Percentiles rank a stretch among this genome's conserved stretches.
Conservation (phyloP, 1,284 basidiomycete genomes). For the Erythrobasidium hasegawianum region DNA sequence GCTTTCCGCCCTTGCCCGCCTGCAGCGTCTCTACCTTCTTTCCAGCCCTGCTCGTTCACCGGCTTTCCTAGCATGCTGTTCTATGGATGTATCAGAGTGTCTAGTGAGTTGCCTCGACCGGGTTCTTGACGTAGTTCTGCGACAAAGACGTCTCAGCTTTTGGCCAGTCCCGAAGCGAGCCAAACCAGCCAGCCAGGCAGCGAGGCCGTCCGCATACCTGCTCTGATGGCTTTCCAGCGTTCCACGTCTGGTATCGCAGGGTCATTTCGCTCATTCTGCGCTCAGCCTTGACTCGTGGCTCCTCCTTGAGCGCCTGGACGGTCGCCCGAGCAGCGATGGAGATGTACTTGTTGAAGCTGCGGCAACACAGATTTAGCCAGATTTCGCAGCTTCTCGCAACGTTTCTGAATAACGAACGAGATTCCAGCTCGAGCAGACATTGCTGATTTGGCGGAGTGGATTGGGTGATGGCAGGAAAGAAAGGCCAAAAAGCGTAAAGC, state of each 20-base stretch:
- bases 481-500: neutral
- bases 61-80: too few relatives aligned
- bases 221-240: conserved; percentile 31
- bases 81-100: too few relatives aligned
- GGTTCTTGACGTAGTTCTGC: conserved; percentile 33
- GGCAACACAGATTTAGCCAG: conserved; percentile 2
- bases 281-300: conserved; percentile 50
- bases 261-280: conserved; percentile 42
- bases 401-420: neutral
- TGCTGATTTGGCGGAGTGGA: neutral
- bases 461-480: neutral
- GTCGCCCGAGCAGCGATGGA: conserved; percentile 50
- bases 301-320: conserved; percentile 51
- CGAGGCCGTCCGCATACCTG: conserved; percentile 21
- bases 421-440: conserved; percentile 31
- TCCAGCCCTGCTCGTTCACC: too few relatives aligned
- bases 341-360: conserved; percentile 53
- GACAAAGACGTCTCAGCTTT: neutral
- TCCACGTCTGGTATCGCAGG: conserved; percentile 31
- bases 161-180: neutral
- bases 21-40: too few relatives aligned
- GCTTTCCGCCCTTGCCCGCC: too few relatives aligned
- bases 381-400: neutral
- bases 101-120: conserved; percentile 4
- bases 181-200: conserved; percentile 1